Conservation (phyloP, 805 yeast species). For the Cyberlindnera xylosilytica region DNA sequence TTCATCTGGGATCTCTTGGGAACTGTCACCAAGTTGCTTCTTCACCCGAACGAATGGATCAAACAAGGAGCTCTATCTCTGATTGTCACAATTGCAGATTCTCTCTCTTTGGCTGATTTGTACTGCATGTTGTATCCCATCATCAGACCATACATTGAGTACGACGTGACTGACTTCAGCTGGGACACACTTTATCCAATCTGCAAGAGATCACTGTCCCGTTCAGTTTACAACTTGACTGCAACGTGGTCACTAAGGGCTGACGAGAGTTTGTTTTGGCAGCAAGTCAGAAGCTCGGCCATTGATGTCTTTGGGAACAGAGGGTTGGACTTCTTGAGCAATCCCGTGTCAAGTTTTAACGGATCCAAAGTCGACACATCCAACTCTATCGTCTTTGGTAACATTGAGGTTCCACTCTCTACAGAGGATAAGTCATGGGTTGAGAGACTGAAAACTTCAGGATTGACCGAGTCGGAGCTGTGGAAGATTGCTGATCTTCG, state of each 20-base stretch:
- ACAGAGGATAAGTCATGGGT: slow-evolving; percentile 71
- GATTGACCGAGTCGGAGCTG: slow-evolving; percentile 64
- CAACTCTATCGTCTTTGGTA: slow-evolving; percentile 35
- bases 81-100: slow-evolving; percentile 57
- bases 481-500: slow-evolving; percentile 81
- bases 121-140: slow-evolving; percentile 84
- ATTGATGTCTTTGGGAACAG: slow-evolving; percentile 46
- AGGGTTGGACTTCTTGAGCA: slow-evolving; percentile 32
- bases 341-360: slow-evolving; percentile 18
- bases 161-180: slow-evolving; percentile 67
- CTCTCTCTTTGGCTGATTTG: slow-evolving; percentile 69
- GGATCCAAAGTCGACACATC: slow-evolving; percentile 13
- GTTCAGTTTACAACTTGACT: slow-evolving; percentile 60
- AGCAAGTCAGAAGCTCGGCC: slow-evolving; percentile 37
- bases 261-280: slow-evolving; percentile 78
- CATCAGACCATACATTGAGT: slow-evolving; percentile 68
- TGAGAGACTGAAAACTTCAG: slow-evolving; percentile 67
- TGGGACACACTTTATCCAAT: slow-evolving; percentile 68
- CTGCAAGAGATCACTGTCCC: slow-evolving; percentile 62
- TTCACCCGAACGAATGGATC: slow-evolving; percentile 89
- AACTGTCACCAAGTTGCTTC: slow-evolving; percentile 50
- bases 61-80: slow-evolving; percentile 64
- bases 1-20: slow-evolving; percentile 54
- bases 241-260: slow-evolving; percentile 70
- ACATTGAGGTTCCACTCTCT: slow-evolving; percentile 50